phyloP scores from a whole-genome alignment of 345 rosid genomes.

The Rhodomyrtus tomentosa region DNA sequence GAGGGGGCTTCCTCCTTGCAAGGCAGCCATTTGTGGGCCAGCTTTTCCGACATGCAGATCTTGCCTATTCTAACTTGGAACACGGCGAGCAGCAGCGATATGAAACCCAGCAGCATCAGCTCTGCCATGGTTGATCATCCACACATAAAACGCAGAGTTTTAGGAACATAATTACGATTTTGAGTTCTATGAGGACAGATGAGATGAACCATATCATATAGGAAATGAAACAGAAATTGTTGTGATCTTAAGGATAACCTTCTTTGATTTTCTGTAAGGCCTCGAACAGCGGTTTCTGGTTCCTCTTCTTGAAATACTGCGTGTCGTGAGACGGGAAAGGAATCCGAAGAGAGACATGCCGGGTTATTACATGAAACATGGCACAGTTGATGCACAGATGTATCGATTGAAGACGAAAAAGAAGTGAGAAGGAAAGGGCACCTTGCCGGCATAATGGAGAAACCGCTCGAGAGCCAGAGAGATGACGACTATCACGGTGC shows the following conservation, averaged over 20 bases:
- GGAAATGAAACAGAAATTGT: not conserved
- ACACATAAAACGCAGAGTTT: not conserved
- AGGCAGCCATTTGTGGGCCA: slow-evolving; percentile 47
- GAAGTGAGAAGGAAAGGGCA: not conserved
- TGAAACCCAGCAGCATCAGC: slow-evolving; percentile 85
- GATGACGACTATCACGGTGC: slow-evolving; percentile 57
- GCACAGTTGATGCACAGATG: not conserved
- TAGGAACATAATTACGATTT: not conserved
- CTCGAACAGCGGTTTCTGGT: slow-evolving; percentile 63
- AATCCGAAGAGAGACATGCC: not conserved
- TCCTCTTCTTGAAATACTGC: slow-evolving; percentile 44
- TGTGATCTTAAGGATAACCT: slow-evolving; percentile 19
- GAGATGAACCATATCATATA: not conserved
- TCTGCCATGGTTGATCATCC: slow-evolving; percentile 25
- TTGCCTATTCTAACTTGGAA: slow-evolving; percentile 29
- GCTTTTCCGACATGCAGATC: slow-evolving; percentile 37
- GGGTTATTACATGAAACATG: not conserved
- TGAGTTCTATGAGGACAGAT: not conserved
- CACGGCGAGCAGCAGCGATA: slow-evolving; percentile 66
- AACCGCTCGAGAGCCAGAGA: slow-evolving; percentile 61
- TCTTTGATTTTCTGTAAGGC: slow-evolving; percentile 82
- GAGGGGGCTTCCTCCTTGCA: slow-evolving; percentile 21
- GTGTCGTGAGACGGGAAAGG: not conserved
- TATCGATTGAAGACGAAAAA: not conserved
- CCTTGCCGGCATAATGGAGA: slow-evolving; percentile 76